Percentiles rank a stretch among this genome's conserved stretches.
phyloP scores from a whole-genome alignment of 129 eudicot genomes.

The Ambrosia artemisiifolia region DNA sequence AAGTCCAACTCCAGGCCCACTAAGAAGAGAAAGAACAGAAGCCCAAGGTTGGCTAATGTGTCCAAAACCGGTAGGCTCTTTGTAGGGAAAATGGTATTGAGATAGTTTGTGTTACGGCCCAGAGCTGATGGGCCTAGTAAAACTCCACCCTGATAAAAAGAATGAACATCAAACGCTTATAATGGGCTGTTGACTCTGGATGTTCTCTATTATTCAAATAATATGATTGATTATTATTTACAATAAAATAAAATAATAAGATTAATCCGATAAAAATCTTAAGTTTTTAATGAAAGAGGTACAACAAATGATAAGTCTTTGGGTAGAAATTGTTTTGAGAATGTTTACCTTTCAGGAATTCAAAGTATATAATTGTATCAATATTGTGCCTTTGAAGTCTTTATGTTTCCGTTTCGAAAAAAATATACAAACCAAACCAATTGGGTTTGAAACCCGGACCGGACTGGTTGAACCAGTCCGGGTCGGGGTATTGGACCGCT shows the following conservation, averaged over 20 bases:
- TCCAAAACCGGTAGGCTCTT: conserved; percentile 66
- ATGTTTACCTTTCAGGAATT: too few relatives aligned
- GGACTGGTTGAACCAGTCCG: too few relatives aligned
- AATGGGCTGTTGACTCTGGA: neutral
- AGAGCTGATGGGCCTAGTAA: conserved; percentile 82
- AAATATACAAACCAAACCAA: too few relatives aligned
- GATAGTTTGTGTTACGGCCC: conserved; percentile 51
- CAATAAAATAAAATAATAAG: neutral
- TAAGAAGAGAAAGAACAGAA: conserved; percentile 68
- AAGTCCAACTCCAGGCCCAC: conserved; percentile 80
- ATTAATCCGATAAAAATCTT: neutral
- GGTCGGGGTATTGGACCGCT: too few relatives aligned
- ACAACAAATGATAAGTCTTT: neutral
- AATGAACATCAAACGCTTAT: neutral
- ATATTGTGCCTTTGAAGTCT: too few relatives aligned
- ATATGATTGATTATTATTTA: neutral
- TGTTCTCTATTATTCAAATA: neutral
- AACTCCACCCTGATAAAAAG: conserved; percentile 58
- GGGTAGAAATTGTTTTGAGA: too few relatives aligned
- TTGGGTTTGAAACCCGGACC: too few relatives aligned
- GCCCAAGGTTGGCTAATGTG: conserved; percentile 80
- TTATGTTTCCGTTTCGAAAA: too few relatives aligned
- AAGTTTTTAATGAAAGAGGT: neutral
- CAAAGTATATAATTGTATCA: too few relatives aligned
- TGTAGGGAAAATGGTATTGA: conserved; percentile 52